These are phyloP conservation scores for Monascus purpureus DNA, from an alignment of 495 filamentous ascomycete genomes.

Conservation along the genomic window DNA sequence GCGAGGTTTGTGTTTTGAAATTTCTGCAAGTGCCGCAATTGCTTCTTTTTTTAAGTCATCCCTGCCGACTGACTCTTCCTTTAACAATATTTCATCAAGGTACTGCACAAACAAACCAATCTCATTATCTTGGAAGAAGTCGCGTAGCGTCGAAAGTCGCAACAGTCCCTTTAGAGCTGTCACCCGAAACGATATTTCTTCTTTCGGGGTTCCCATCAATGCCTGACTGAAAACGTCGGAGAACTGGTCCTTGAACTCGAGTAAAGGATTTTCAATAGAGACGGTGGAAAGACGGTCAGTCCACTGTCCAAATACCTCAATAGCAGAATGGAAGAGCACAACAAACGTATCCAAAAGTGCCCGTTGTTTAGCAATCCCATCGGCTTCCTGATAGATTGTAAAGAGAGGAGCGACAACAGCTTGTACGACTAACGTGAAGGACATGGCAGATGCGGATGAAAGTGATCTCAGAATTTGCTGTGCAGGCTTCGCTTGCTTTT, in stretches of 20 bases:
- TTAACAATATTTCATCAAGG: constrained; percentile 49
- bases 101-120: constrained; percentile 51
- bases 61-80: constrained; percentile 41
- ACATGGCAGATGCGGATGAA: constrained; percentile 38
- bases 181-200: constrained; percentile 52
- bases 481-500: constrained; percentile 58
- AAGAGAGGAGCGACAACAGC: constrained; percentile 45
- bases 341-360: constrained; percentile 52
- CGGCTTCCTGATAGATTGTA: constrained; percentile 49
- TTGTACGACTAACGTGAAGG: constrained; percentile 40
- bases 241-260: constrained; percentile 45
- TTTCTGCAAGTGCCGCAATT: constrained; percentile 46
- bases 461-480: constrained; percentile 47
- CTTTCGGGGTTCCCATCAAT: constrained; percentile 43
- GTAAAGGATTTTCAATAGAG: constrained; percentile 35
- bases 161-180: constrained; percentile 46
- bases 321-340: constrained; percentile 42
- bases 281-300: constrained; percentile 23
- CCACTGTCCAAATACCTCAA: constrained; percentile 45
- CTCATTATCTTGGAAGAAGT: constrained; percentile 49
- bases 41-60: constrained; percentile 48
- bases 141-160: constrained; percentile 38
- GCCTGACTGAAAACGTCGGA: constrained; percentile 47
- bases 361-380: constrained; percentile 51
- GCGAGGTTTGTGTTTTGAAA: constrained; percentile 53